phyloP scores from a whole-genome alignment of 2,329 filamentous ascomycete genomes.

The Dactylellina parvicollis region DNA sequence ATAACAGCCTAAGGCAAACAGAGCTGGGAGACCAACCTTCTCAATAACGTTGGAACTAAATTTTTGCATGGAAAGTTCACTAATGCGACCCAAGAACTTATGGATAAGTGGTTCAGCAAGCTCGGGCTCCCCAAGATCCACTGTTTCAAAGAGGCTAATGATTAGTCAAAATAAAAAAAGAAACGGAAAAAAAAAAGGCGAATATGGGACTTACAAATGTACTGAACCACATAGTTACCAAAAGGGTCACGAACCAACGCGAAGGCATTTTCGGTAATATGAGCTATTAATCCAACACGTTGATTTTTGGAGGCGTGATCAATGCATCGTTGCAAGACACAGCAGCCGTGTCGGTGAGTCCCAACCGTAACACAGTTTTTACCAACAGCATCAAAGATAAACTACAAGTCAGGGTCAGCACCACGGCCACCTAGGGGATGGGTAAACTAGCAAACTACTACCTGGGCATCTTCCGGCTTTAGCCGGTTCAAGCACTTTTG shows the following conservation, averaged over 20 bases:
- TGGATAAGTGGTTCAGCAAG: slow-evolving; percentile 90
- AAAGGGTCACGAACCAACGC: slow-evolving; percentile 94
- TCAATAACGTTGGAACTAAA: slow-evolving; percentile 99
- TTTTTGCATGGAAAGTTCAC: slow-evolving; percentile 85
- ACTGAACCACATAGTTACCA: slow-evolving; percentile 98
- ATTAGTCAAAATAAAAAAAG: background rate
- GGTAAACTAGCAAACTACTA: slow-evolving; percentile 36
- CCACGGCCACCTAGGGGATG: background rate
- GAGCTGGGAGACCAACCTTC: slow-evolving; percentile 67
- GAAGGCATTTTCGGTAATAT: slow-evolving; percentile 89
- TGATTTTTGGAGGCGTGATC: slow-evolving; percentile 92
- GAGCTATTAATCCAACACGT: slow-evolving; percentile 83
- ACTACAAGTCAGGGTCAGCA: slow-evolving; percentile 63
- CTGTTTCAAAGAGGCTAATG: slow-evolving; percentile 49
- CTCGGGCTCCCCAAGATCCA: slow-evolving; percentile 85
- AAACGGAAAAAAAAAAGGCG: background rate
- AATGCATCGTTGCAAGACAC: slow-evolving; percentile 96
- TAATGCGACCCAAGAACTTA: slow-evolving; percentile 79
- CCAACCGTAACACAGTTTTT: slow-evolving; percentile 87
- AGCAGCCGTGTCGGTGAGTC: slow-evolving; percentile 97
- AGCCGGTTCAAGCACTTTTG: slow-evolving; percentile 99
- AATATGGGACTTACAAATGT: slow-evolving; percentile 70
- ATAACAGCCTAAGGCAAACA: background rate
- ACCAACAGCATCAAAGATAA: slow-evolving; percentile 96
- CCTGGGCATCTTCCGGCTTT: slow-evolving; percentile 78